Conservation (phyloP, 257 asterid species). For the Plantago major region DNA sequence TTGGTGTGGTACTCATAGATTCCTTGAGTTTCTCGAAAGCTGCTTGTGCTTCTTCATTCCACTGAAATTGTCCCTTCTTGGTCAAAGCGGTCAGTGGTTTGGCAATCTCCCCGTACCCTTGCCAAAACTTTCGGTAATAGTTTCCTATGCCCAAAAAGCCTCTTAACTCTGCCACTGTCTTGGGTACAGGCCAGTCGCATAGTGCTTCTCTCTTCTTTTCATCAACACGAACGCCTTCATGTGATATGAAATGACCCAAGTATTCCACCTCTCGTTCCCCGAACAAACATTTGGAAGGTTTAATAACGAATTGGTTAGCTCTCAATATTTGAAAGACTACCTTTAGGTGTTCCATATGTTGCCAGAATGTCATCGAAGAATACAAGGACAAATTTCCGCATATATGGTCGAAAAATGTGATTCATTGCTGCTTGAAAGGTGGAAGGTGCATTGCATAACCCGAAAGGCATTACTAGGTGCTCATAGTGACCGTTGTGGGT, state of each 20-base stretch:
- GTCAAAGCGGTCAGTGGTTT: neutral
- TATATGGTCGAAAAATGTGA: neutral
- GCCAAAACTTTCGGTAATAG: neutral
- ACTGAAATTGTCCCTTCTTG: neutral
- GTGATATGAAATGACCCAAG: neutral
- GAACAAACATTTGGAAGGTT: neutral
- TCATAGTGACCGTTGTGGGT: too few relatives aligned
- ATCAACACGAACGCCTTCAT: neutral
- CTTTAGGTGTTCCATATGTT: neutral
- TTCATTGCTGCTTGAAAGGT: neutral
- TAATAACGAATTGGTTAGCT: neutral
- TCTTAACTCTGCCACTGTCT: neutral
- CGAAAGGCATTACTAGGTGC: neutral
- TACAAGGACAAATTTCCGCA: neutral
- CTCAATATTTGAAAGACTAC: neutral
- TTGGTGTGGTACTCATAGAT: neutral
- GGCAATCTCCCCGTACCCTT: neutral
- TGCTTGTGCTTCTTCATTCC: neutral
- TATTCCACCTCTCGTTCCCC: neutral
- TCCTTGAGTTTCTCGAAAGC: neutral
- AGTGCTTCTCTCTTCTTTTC: neutral
- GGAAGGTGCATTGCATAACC: neutral
- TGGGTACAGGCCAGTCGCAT: neutral
- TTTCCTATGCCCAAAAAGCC: neutral
- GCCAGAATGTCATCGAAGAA: neutral